Evolutionary conservation across 148 eudicot species (phyloP), one percentile per base, ranked within the genome.

Genomic region (Mesembryanthemum crystallinum): DNA sequence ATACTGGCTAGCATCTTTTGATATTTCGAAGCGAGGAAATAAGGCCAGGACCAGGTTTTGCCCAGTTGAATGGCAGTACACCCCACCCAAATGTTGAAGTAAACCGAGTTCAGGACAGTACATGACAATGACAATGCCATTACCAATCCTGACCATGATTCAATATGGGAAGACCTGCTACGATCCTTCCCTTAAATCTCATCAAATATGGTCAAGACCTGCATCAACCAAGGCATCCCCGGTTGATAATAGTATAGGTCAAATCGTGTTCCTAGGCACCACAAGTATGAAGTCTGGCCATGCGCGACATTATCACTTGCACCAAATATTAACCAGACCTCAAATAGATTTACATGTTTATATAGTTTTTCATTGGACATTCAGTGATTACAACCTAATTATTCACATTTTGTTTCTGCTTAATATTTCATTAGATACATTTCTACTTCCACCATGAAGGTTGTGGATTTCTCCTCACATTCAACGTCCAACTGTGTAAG

Each of bases 331-430:
- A 64, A 32, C 68, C 13, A 33, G 37, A 39, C 20, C 13, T 20
- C 24, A 3, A 65, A 37, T 37, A n/a, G 11, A 42, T 67, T 67
- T 67, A 79, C 69, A 60, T 32, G 27, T 28, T 68, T 49, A 62
- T 29, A 33, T 55, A 29, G 11, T 25, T 23, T 17, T 54, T 52
- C 25, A 63, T 23, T 28, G 7, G 14, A 8, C 45, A 5, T 61
- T 47, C 54, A 27, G 52, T 47, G 65, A 33, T 59, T 64, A 75
- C 72, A 71, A 52, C 35, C 64, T 79, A 64, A 23, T 47, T 45
- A 68, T 67, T 68, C 82, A 75, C 79, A 80, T 63, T 35, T 64
- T 24, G 3, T 15, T 27, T 57, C 30, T 45, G 21, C 54, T 51
- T 4, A 29, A 55, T 8, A 37, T 71, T 43, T 51, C 25, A 17